Evolutionary conservation across 2,329 filamentous ascomycete genomes (phyloP), one percentile per base, ranked within the genome.

Genomic region (Stagonosporopsis rhizophila): DNA sequence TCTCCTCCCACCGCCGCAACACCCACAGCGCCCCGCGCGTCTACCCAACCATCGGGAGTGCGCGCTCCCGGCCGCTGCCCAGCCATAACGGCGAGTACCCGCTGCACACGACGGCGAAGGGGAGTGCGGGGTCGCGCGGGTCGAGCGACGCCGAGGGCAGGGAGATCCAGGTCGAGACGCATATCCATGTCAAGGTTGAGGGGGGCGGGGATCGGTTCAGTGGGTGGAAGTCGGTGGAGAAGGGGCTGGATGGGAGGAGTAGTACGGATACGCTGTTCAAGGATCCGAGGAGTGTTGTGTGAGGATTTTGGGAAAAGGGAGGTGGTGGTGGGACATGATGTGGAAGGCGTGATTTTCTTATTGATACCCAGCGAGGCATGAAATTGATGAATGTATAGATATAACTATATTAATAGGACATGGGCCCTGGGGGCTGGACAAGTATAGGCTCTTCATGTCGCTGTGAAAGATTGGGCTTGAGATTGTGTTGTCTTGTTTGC

Each of bases 111-210:
- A 53, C 49, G 22, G 51, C 47, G 15, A 63, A 48, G 52, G 45
- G 52, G 1, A 39, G 46, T 17, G 40, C 12, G 9, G 53, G 42
- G 4, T 65, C 45, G 22, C 52, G 41, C 45, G 45, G 58, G 30
- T 49, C 52, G 14, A 58, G 45, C 34, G 49, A 53, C 28, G 32
- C 22, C 1, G 48, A 55, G 1, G 50, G 27, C 4, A 50, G 56
- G 23, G 68, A 71, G 15, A 71, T 71, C 1, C 68, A 67, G 14
- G 68, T 71, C 8, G 53, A 65, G 15, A 69, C 65, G 11, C 64
- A 69, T 34, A 66, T 71, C 5, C 58, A 61, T 7, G 55, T 69
- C 11, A 46, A 59, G 5, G 62, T 69, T 4, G 68, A 71, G 32
- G 52, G 53, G 8, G 52, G 44, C 6, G 51, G 48, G 17, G 58